Percentiles rank a stretch among this genome's conserved stretches.
phyloP scores from a whole-genome alignment of 306 rosid species.

The Cucurbita moschata region DNA sequence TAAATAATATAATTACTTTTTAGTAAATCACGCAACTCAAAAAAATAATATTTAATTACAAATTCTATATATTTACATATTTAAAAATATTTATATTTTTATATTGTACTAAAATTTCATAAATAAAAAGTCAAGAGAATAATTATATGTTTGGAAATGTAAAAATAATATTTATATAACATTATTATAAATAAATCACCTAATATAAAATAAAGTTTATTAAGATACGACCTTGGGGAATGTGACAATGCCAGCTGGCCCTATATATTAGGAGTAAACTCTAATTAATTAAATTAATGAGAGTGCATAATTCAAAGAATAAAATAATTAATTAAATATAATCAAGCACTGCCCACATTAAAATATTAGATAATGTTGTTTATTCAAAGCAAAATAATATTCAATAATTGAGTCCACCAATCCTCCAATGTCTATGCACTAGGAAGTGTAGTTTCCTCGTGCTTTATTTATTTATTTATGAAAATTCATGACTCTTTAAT shows the following conservation, averaged over 20 bases:
- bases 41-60: not conserved
- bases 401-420: not conserved
- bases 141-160: not conserved
- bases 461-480: not conserved
- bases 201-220: not conserved
- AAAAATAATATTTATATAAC: too few relatives aligned
- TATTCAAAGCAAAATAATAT: not conserved
- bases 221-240: not conserved
- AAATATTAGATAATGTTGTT: slow-evolving; percentile 3
- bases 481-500: too few relatives aligned
- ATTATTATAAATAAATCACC: not conserved
- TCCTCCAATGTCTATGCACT: not conserved
- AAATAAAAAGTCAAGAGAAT: not conserved
- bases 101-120: not conserved
- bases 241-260: not conserved
- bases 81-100: too few relatives aligned
- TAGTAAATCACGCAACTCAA: not conserved
- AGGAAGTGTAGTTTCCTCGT: not conserved
- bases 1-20: not conserved
- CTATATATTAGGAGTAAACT: not conserved
- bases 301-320: not conserved
- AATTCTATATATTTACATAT: too few relatives aligned
- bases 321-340: not conserved
- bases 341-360: not conserved
- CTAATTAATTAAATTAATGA: not conserved